Conservation (phyloP, 129 eudicot genomes). For the Silybum marianum region DNA sequence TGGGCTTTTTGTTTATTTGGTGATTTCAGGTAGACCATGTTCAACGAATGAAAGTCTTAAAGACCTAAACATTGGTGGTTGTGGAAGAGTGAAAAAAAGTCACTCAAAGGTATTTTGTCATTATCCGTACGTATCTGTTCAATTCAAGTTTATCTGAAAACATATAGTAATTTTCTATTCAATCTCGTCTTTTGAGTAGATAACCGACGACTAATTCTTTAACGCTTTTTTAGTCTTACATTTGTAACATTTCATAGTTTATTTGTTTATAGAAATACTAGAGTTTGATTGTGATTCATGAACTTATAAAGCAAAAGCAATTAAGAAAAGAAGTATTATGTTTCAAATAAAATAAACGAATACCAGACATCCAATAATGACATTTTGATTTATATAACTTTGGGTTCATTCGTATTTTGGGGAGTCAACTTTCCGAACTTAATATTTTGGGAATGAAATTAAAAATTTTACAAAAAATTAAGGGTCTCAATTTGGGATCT, state of each 20-base stretch:
- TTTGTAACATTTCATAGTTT: too few species aligned
- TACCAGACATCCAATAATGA: neutral
- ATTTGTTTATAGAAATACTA: too few species aligned
- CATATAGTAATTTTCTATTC: neutral
- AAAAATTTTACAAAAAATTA: too few species aligned
- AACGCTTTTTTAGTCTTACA: too few species aligned
- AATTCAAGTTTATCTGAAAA: neutral
- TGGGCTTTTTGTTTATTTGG: neutral
- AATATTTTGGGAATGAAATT: too few species aligned
- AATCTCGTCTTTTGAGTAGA: neutral
- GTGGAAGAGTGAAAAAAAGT: too few species aligned
- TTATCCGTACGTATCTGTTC: neutral
- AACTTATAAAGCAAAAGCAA: neutral
- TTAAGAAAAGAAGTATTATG: neutral
- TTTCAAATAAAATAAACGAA: neutral
- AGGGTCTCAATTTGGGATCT: neutral
- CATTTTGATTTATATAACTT: neutral
- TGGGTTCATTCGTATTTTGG: neutral
- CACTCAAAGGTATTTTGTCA: too few species aligned
- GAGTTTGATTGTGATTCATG: neutral
- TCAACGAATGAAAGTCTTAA: too few species aligned
- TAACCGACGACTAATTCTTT: neutral
- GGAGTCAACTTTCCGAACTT: neutral
- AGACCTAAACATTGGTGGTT: too few species aligned
- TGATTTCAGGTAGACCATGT: neutral